Evolutionary conservation across 305 asterid genomes (phyloP), one percentile per base, ranked within the genome.

Genomic region (Fraxinus velutina): DNA sequence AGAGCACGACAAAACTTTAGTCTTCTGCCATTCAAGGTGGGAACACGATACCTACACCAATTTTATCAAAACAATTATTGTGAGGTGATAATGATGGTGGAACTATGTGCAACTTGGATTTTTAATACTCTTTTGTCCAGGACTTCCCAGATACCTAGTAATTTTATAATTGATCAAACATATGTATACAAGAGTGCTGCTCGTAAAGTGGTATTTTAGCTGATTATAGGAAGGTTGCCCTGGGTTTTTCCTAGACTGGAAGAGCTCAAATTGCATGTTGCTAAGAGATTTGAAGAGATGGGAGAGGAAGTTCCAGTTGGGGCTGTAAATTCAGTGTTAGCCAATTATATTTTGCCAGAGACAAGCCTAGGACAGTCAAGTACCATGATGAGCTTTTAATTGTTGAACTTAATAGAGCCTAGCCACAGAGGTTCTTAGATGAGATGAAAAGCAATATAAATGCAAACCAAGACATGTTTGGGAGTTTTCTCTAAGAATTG

Each of bases 1-100:
- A 78, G 84, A 88, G 83, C 93, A 90, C 66, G 86, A 87, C 81
- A 3, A 82, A 76, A 80, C 91, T 91, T 91, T 91, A 91, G 93
- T 80, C 84, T 66, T 83, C 81, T 82, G 89, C 90, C 27, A 44
- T 85, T 77, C 71, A 75, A 47, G 93, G 83, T 79, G 85, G 93
- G 21, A 90, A 86, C 7, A 75, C 83, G n/a, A 39, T 88, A 22
- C 39, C 52, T 42, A 92, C 92, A 12, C 13, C 92, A 93, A 21
- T 52, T 72, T n/a, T 83, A 90, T 57, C 77, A 78, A 19, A 64
- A 83, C 73, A 32, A 73, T 27, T 90, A 89, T 73, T 89, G 95
- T 84, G 93, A 90, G 77, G 86, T 79, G 81, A 84, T 87, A 77
- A 89, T 90, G 92, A 84, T 91, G 92, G 92, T 90, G 24, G 93